phyloP scores from a whole-genome alignment of 768 basidiomycete genomes.

The Strobilomyces echinocephalus region DNA sequence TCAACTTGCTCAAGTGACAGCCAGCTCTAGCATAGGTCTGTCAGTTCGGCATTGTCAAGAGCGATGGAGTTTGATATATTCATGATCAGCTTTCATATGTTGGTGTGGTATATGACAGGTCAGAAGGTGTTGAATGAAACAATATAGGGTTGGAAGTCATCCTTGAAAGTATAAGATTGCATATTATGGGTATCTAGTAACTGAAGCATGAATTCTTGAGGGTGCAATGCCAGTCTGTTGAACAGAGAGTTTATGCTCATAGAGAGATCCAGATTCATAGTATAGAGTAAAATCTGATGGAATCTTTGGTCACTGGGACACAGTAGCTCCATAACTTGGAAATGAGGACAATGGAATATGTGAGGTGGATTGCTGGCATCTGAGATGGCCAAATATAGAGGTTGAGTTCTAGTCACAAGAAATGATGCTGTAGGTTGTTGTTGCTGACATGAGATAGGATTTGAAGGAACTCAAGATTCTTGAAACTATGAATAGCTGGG shows the following conservation, averaged over 20 bases:
- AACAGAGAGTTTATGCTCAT: not conserved
- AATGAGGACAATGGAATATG: not conserved
- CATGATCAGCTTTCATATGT: not conserved
- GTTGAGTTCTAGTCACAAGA: not conserved
- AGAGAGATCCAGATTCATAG: not conserved
- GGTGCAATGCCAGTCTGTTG: not conserved
- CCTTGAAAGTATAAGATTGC: accelerated
- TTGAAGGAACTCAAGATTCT: not conserved
- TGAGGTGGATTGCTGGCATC: not conserved
- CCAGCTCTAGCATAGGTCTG: not conserved
- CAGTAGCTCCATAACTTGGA: not conserved
- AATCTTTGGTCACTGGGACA: not conserved
- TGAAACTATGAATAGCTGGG: not conserved
- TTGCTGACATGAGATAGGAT: not conserved
- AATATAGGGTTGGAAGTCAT: no score
- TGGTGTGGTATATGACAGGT: not conserved
- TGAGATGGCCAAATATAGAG: not conserved
- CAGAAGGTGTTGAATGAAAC: not conserved
- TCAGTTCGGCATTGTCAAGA: not conserved
- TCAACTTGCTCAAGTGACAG: not conserved
- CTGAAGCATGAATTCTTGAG: not conserved
- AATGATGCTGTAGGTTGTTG: not conserved
- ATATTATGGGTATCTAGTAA: not conserved
- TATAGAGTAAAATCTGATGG: not conserved
- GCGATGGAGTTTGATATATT: not conserved